Evolutionary conservation across 2,329 filamentous ascomycete species (phyloP).

Genomic region (Phaeosphaeria sp.): DNA sequence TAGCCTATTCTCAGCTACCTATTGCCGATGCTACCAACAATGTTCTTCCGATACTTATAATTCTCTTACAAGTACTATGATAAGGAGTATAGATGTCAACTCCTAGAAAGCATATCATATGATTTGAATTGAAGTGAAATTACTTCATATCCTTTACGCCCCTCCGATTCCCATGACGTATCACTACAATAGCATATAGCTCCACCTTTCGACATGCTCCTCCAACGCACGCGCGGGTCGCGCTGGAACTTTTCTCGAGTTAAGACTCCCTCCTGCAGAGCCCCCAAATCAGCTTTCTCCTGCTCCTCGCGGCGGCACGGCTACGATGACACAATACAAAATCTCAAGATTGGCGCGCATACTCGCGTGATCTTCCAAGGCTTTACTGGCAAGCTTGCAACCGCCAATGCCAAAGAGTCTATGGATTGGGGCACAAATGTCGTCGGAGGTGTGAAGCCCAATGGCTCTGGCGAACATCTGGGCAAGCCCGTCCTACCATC

Average conservation of each 20-base stretch:
- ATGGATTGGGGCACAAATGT: slow-evolving; percentile 80
- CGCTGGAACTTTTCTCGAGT: slow-evolving; percentile 9
- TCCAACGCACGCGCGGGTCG: slow-evolving; percentile 17
- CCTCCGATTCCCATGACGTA: slow-evolving; percentile 8
- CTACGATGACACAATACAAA: slow-evolving; percentile 68
- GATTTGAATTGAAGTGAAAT: not conserved
- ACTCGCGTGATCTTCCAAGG: slow-evolving; percentile 74
- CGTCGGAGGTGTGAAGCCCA: slow-evolving; percentile 78
- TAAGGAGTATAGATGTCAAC: not conserved
- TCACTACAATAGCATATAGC: slow-evolving; percentile 5
- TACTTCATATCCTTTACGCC: not conserved
- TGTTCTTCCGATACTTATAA: not conserved
- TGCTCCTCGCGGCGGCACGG: slow-evolving; percentile 41
- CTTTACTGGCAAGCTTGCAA: slow-evolving; percentile 73
- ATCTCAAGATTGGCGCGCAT: slow-evolving; percentile 70
- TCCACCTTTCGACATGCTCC: slow-evolving; percentile 17
- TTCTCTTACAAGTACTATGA: not conserved
- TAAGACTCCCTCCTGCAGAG: slow-evolving; percentile 2
- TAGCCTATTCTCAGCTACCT: slow-evolving; percentile 6
- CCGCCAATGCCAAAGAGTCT: slow-evolving; percentile 77
- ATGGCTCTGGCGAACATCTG: slow-evolving; percentile 72
- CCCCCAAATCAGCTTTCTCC: slow-evolving; percentile 33
- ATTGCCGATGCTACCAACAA: not conserved
- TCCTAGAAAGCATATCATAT: not conserved
- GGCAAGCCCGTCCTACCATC: slow-evolving; percentile 74